phyloP scores from a whole-genome alignment of 352 stramenopile genomes.

The Globisporangium emineosum region DNA sequence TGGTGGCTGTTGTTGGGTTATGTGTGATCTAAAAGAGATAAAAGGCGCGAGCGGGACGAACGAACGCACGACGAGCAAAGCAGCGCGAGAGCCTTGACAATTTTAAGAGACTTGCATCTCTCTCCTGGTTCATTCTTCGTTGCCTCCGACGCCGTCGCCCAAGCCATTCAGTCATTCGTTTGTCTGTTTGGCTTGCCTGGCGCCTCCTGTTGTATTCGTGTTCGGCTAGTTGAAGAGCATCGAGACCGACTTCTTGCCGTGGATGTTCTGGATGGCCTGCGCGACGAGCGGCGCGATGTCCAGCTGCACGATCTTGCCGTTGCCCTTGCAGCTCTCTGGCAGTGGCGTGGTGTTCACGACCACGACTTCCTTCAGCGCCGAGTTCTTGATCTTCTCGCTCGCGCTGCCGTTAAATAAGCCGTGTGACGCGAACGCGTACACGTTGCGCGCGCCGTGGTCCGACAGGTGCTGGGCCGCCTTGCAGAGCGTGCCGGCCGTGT shows the following conservation, averaged over 20 bases:
- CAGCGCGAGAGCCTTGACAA: not conserved
- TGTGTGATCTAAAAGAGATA: conserved; percentile 8
- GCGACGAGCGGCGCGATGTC: conserved; percentile 97
- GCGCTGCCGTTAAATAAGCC: conserved; percentile 95
- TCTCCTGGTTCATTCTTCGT: not conserved
- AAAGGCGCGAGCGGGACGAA: not conserved
- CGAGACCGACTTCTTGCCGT: conserved; percentile 99
- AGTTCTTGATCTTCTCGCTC: conserved; percentile 88
- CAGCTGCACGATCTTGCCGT: conserved; percentile 98
- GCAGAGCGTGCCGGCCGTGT: conserved; percentile 98
- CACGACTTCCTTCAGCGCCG: conserved; percentile 89
- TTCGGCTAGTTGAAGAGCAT: conserved; percentile 97
- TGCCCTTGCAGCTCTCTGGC: conserved; percentile 86
- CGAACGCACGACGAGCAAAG: not conserved
- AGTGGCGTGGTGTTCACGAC: conserved; percentile 89
- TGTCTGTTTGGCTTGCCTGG: not conserved
- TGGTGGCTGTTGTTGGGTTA: not conserved
- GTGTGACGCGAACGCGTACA: conserved; percentile 99
- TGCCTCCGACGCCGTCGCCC: not conserved
- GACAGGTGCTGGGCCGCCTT: conserved; percentile 97
- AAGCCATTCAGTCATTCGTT: not conserved
- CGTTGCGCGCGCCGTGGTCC: conserved; percentile 94
- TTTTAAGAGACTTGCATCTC: not conserved
- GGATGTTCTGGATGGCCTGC: conserved; percentile 99
- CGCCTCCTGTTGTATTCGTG: not conserved